phyloP scores from a whole-genome alignment of 192 early-diverging fungal species.

The Kickxella alabastrina region DNA sequence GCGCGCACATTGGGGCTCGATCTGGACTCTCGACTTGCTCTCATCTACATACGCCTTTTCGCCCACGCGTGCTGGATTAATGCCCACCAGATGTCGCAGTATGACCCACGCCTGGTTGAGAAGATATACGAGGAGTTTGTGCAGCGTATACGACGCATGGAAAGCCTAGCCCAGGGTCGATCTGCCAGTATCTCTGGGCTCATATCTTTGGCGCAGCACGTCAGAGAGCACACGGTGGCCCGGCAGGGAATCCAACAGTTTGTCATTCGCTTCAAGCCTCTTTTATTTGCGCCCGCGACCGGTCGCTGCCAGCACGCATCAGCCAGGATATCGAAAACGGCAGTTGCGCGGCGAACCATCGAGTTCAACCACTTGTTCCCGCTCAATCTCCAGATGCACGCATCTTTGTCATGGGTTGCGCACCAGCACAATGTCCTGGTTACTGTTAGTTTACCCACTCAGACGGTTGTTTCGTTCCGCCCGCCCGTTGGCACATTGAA shows the following conservation, averaged over 20 bases:
- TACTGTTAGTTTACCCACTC: slow-evolving; percentile 22
- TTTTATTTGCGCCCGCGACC: slow-evolving; percentile 9
- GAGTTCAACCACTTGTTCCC: slow-evolving; percentile 48
- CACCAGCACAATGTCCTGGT: slow-evolving; percentile 15
- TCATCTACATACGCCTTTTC: slow-evolving; percentile 24
- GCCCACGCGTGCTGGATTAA: slow-evolving; percentile 37
- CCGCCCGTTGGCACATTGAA: slow-evolving; percentile 8
- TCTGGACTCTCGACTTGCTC: slow-evolving; percentile 8
- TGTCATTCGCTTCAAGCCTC: slow-evolving; percentile 15
- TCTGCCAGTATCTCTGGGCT: slow-evolving; percentile 7
- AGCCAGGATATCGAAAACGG: slow-evolving; percentile 1
- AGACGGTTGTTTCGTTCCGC: background rate
- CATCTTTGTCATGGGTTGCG: slow-evolving; percentile 18
- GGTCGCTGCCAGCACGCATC: slow-evolving; percentile 22
- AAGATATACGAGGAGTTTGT: slow-evolving; percentile 26
- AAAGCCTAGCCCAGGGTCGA: background rate
- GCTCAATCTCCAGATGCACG: slow-evolving; percentile 12
- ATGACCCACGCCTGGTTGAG: slow-evolving; percentile 14
- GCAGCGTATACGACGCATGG: slow-evolving; percentile 9
- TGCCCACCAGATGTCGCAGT: slow-evolving; percentile 2
- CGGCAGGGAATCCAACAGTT: background rate
- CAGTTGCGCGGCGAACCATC: background rate
- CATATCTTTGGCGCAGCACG: background rate
- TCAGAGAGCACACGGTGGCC: background rate
- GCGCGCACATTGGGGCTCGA: slow-evolving; percentile 27